Conservation (phyloP, 371 early-diverging fungal species). For the Batkoa obscura region DNA sequence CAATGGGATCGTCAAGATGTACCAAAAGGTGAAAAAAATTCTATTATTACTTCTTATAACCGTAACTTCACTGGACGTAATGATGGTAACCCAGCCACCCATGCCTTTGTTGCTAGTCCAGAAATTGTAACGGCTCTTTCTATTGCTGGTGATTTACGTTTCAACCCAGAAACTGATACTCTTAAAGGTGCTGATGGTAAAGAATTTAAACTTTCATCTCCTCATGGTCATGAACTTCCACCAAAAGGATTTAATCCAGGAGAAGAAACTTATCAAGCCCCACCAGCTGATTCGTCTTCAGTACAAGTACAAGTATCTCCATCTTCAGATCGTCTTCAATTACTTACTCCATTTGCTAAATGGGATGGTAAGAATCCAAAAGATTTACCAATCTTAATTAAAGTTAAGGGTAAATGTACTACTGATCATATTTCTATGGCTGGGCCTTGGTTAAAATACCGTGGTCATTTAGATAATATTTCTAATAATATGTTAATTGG, state of each 20-base stretch:
- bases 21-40: slow-evolving; percentile 66
- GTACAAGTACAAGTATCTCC: slow-evolving; percentile 49
- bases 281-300: slow-evolving; percentile 32
- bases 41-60: slow-evolving; percentile 86
- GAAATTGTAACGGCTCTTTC: slow-evolving; percentile 86
- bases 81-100: slow-evolving; percentile 78
- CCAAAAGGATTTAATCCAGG: slow-evolving; percentile 65
- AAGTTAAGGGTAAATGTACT: slow-evolving; percentile 93
- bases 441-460: slow-evolving; percentile 93
- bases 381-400: slow-evolving; percentile 69
- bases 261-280: slow-evolving; percentile 48
- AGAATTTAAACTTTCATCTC: slow-evolving; percentile 60
- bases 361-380: slow-evolving; percentile 77
- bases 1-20: slow-evolving; percentile 87
- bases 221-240: slow-evolving; percentile 70
- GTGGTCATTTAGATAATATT: slow-evolving; percentile 92
- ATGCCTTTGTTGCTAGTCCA: slow-evolving; percentile 83
- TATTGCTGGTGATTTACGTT: slow-evolving; percentile 63
- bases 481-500: slow-evolving; percentile 92
- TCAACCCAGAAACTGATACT: slow-evolving; percentile 75
- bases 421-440: slow-evolving; percentile 50
- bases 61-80: slow-evolving; percentile 92
- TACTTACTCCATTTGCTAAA: slow-evolving; percentile 67
- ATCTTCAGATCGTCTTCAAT: slow-evolving; percentile 69
- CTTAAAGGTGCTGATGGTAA: slow-evolving; percentile 53